These are phyloP conservation scores for Amylocystis lapponica DNA, from an alignment of 768 basidiomycete species.

Conservation along the genomic window DNA sequence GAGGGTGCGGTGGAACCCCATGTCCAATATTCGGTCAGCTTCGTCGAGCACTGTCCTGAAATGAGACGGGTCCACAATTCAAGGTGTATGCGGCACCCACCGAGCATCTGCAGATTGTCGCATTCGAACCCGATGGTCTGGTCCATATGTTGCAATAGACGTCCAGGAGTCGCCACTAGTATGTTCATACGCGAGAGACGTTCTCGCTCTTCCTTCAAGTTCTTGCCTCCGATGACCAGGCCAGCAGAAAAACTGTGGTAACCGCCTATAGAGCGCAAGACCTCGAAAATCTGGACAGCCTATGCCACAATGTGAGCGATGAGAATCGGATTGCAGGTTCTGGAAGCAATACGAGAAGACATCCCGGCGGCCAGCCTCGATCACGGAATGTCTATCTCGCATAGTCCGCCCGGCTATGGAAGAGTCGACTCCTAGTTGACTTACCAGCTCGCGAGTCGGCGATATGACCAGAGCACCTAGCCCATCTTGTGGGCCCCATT, in stretches of 20 bases:
- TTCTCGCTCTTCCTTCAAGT: constrained; percentile 86
- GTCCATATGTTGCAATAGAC: constrained; percentile 96
- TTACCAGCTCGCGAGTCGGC: constrained; percentile 86
- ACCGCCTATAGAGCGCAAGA: constrained; percentile 87
- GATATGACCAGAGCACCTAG: constrained; percentile 89
- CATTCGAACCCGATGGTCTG: constrained; percentile 94
- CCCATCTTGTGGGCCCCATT: constrained; percentile 71
- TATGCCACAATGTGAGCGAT: constrained; percentile 22
- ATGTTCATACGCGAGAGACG: constrained; percentile 93
- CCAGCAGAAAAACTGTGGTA: constrained; percentile 92
- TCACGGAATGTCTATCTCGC: no score
- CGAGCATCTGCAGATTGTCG: constrained; percentile 85
- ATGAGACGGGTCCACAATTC: not conserved
- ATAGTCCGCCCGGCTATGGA: no score
- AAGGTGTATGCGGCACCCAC: constrained; percentile 37
- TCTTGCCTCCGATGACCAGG: constrained; percentile 94
- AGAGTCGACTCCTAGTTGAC: no score
- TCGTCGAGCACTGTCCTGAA: constrained; percentile 76
- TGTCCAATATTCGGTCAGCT: constrained; percentile 93
- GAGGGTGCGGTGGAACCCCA: constrained; percentile 89
- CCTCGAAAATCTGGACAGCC: constrained; percentile 98
- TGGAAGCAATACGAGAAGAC: no score
- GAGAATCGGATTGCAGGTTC: no score
- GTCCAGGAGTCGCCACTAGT: constrained; percentile 94
- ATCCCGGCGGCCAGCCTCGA: no score